Evolutionary conservation across 176 grass and related monocot genomes (phyloP), one percentile per base, ranked within the genome.

Genomic region (Triticum timopheevii): DNA sequence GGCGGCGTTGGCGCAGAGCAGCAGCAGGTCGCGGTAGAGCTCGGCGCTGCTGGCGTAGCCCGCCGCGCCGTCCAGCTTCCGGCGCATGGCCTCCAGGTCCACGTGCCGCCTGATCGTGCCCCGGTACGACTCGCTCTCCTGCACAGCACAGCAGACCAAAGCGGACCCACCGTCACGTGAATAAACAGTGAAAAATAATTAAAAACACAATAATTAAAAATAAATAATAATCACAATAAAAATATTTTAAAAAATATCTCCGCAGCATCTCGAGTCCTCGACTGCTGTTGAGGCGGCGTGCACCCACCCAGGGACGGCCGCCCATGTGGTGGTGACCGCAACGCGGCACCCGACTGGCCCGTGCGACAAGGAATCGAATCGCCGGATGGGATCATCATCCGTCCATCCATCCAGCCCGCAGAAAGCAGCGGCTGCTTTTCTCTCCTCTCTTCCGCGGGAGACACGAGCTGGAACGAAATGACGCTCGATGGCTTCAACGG

Each of bases 1-100:
- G 22, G 89, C 54, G 1, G 85, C 92, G 63, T 98, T 98, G 24
- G 81, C 73, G 89, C 93, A 96, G 67, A 98, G 93, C 38, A 96
- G 86, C 62, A 98, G 80, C 30, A 98, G 79, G 61, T 98, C 96
- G 36, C 96, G 93, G 82, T 89, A 93, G 90, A 98, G 86, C 87
- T 96, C 93, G 65, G 72, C 4, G 28, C 82, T 82, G 12, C 68
- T 75, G 75, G 80, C 69, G 66, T 52, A 81, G n/a, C 16, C 13
- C 28, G 19, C 0, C 50, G 10, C 52, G 74, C 54, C 5, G 68
- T 91, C 92, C 73, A 96, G 61, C 85, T 80, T 91, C 19, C 64
- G 63, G 11, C 90, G 92, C 78, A 96, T 84, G 33, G 54, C 76
- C 50, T 91, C 94, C 76, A 94, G 50, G 86, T 99, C 97, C 79